A percentile compares a stretch with the other conserved stretches of the same genome.
phyloP scores from a whole-genome alignment of 164 flowering plant genomes.

The Euptelea pleiosperma region DNA sequence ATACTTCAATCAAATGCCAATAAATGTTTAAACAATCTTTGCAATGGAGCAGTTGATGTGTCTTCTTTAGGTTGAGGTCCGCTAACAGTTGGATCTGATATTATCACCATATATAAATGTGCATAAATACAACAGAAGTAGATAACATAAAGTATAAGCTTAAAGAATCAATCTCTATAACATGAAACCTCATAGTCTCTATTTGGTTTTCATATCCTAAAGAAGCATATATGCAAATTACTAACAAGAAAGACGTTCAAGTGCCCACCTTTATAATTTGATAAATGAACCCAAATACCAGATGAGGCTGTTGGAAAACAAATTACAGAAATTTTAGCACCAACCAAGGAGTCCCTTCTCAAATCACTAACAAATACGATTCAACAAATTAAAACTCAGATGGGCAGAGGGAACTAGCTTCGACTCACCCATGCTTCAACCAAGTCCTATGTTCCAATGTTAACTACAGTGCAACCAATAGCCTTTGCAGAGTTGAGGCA shows the following conservation, averaged over 20 bases:
- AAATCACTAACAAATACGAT: neutral
- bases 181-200: neutral
- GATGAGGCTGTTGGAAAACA: conserved; percentile 66
- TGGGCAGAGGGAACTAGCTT: neutral
- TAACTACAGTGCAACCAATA: conserved; percentile 95
- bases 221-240: neutral
- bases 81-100: conserved; percentile 88
- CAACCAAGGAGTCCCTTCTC: neutral
- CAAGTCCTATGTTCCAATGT: conserved; percentile 89
- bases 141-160: neutral
- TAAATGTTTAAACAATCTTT: too few species aligned
- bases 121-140: neutral
- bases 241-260: neutral
- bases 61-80: conserved; percentile 90
- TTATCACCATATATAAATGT: conserved; percentile 4
- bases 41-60: conserved; percentile 94
- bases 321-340: conserved; percentile 8
- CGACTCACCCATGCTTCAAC: conserved; percentile 85
- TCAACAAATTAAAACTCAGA: neutral
- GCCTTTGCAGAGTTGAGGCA: conserved; percentile 98
- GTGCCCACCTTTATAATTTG: conserved; percentile 83
- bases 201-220: neutral
- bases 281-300: conserved; percentile 85
- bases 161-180: neutral
- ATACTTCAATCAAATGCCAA: too few species aligned